Evolutionary conservation across 352 stramenopile genomes (phyloP).

Genomic region (Pythium pyrilobum): DNA sequence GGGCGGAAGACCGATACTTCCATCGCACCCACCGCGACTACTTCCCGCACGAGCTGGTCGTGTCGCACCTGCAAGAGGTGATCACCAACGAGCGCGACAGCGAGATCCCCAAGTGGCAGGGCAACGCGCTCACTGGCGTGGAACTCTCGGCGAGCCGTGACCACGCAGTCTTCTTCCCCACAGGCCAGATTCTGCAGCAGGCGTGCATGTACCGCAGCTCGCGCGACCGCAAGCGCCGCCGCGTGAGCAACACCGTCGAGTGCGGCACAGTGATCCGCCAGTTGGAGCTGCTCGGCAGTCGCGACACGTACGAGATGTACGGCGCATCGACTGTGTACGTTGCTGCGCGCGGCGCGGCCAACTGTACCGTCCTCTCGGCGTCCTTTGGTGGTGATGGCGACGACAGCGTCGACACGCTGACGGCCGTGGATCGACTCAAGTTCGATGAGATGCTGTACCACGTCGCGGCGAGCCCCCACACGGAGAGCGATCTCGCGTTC

Average conservation of each 20-base stretch:
- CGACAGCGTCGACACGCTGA: slow-evolving; percentile 20
- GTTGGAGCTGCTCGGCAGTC: slow-evolving; percentile 48
- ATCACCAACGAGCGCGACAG: slow-evolving; percentile 21
- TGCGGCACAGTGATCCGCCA: slow-evolving; percentile 54
- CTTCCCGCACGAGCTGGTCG: slow-evolving; percentile 35
- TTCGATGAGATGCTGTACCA: slow-evolving; percentile 59
- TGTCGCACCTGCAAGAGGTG: neutral
- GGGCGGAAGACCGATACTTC: slow-evolving; percentile 13
- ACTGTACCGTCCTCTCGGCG: slow-evolving; percentile 34
- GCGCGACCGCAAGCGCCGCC: neutral
- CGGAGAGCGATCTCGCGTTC: slow-evolving; percentile 50
- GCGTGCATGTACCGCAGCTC: slow-evolving; percentile 39
- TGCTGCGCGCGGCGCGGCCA: slow-evolving; percentile 36
- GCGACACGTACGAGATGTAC: slow-evolving; percentile 31
- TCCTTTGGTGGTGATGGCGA: slow-evolving; percentile 5
- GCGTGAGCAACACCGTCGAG: slow-evolving; percentile 41
- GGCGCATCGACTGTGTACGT: slow-evolving; percentile 25
- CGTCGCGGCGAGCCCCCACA: slow-evolving; percentile 57
- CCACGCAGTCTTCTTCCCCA: slow-evolving; percentile 66
- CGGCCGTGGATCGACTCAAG: slow-evolving; percentile 28
- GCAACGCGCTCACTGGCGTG: slow-evolving; percentile 54
- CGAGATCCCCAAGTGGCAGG: slow-evolving; percentile 47
- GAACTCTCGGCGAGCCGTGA: slow-evolving; percentile 19
- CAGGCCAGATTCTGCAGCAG: slow-evolving; percentile 59
- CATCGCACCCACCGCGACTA: slow-evolving; percentile 32